A percentile compares a stretch with the other conserved stretches of the same genome.
Conservation (phyloP, 495 filamentous ascomycete genomes). For the Copromyces sp. region DNA sequence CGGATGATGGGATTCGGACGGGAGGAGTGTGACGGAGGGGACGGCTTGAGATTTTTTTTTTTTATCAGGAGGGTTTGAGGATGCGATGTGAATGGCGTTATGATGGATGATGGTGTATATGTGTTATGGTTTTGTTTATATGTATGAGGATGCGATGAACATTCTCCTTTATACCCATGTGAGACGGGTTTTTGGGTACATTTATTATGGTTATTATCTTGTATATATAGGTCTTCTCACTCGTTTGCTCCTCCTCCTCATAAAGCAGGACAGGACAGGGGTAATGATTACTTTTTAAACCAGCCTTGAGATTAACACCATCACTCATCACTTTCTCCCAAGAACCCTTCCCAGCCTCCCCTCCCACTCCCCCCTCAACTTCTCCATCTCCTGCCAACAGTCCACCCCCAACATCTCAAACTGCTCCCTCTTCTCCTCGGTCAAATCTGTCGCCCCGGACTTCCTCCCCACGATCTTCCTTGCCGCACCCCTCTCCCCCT, state of each 20-base stretch:
- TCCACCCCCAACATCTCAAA: slow-evolving; percentile 67
- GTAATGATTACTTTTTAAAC: background rate
- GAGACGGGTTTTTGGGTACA: background rate
- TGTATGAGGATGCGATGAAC: background rate
- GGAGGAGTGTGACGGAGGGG: background rate
- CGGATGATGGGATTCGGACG: slow-evolving; percentile 16
- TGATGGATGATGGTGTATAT: slow-evolving; percentile 2
- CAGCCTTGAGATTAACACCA: background rate
- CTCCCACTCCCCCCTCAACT: slow-evolving; percentile 71
- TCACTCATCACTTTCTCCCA: background rate
- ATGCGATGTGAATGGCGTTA: background rate
- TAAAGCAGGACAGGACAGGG: background rate
- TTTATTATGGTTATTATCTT: background rate
- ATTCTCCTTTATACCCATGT: background rate
- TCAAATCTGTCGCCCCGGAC: slow-evolving; percentile 47
- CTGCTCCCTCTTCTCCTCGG: slow-evolving; percentile 49
- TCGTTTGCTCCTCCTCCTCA: background rate
- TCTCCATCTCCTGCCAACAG: slow-evolving; percentile 81
- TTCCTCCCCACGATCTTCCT: slow-evolving; percentile 40
- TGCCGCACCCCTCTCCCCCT: slow-evolving; percentile 10
- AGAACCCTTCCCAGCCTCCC: slow-evolving; percentile 23
- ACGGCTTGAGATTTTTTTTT: background rate
- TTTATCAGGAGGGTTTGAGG: too few species aligned
- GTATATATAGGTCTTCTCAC: background rate
- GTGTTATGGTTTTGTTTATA: background rate